Evolutionary conservation across 768 basidiomycete species (phyloP), one percentile per base, ranked within the genome.

Genomic region (Sporobolomyces phaffii): DNA sequence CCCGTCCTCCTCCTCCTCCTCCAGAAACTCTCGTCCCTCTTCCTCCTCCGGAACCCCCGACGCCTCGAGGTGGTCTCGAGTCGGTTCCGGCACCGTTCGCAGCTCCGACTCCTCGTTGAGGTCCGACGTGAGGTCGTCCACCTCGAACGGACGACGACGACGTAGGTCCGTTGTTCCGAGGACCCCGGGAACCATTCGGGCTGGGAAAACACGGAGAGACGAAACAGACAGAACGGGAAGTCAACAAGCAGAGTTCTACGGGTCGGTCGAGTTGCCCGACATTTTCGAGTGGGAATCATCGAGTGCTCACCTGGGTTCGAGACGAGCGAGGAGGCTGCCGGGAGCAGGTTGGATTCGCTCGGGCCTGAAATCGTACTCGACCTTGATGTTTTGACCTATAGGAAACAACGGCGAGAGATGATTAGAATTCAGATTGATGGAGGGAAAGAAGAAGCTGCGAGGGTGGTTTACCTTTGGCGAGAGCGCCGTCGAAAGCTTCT

Each of bases 401-500:
- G 29, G 29, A 24, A 24, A 34, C 4, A 34, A 13, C 9, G 8
- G 29, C 8, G 7, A 26, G 22, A 48, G 36, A n/a, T n/a, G n/a
- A n/a, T n/a, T n/a, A n/a, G n/a, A n/a, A n/a, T n/a, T n/a, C n/a
- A n/a, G n/a, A n/a, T n/a, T n/a, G n/a, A n/a, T n/a, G 5, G 49
- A 29, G 13, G 20, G 31, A 26, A 18, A 11, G 22, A 18, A 5
- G 34, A 33, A 36, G 4, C 26, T 43, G 10, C 14, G 20, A 10
- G 24, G 10, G 24, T 3, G 17, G 18, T 47, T 47, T 18, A 75
- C 74, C 74, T 64, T 75, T 75, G 41, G 73, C 73, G 33, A 64
- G 59, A 0, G 72, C 72, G 36, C 73, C 73, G 45, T 75, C 59
- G 64, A 74, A 75, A n/a, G 67, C 69, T n/a, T 69, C 62, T 58